Conservation (phyloP, 139 green algal genomes). For the Astrephomene gubernaculifera region DNA sequence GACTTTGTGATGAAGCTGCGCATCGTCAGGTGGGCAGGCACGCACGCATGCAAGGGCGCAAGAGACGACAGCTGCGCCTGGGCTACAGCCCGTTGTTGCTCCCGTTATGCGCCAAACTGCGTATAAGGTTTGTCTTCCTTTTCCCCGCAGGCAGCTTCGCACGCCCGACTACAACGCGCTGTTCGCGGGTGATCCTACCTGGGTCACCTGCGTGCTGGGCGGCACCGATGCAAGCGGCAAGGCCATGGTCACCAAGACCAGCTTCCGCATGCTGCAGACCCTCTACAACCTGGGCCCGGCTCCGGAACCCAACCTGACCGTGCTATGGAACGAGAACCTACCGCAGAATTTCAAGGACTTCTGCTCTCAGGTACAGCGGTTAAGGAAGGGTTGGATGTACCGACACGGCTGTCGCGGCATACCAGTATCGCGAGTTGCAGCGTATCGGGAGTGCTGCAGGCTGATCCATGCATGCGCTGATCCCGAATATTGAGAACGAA, state of each 20-base stretch:
- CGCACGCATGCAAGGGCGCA: no score
- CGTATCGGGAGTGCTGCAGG: no score
- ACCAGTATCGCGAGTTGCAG: no score
- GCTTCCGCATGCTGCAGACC: constrained; percentile 76
- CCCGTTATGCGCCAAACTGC: no score
- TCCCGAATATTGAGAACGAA: no score
- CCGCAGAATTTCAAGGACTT: constrained; percentile 79
- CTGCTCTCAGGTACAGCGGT: constrained; percentile 50
- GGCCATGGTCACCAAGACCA: constrained; percentile 83
- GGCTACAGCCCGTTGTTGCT: no score
- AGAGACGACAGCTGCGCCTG: no score
- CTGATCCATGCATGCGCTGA: no score
- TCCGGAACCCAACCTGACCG: constrained; percentile 85
- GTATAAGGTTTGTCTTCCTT: no score
- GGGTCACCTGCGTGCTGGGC: constrained; percentile 80
- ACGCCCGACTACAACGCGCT: constrained; percentile 86
- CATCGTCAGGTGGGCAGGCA: constrained; percentile 26
- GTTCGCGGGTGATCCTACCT: constrained; percentile 85
- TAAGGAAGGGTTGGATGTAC: neutral
- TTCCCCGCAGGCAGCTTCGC: constrained; percentile 68
- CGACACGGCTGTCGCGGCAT: no score
- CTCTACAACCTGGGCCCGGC: constrained; percentile 79
- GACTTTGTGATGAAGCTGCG: constrained; percentile 77
- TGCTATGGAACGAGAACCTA: constrained; percentile 76
- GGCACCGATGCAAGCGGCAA: constrained; percentile 58